Evolutionary conservation across 768 basidiomycete genomes (phyloP).

Genomic region (Panaeolus papilionaceus): DNA sequence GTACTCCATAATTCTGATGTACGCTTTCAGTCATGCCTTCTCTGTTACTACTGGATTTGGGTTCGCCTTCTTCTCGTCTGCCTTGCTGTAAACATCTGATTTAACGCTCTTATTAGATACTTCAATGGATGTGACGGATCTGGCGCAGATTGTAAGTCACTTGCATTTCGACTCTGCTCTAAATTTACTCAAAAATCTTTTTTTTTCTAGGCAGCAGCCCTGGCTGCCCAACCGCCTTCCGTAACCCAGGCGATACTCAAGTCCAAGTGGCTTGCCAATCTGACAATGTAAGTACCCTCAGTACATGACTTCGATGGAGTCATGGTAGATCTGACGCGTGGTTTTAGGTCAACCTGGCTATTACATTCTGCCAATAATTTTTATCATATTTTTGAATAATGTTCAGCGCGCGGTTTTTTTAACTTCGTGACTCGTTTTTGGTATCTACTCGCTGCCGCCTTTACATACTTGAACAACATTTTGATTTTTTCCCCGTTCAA

Average conservation of each 20-base stretch:
- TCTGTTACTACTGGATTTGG: conserved; percentile 16
- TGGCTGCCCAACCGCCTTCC: conserved; percentile 39
- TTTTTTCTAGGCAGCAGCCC: conserved; percentile 32
- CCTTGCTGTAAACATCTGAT: not conserved
- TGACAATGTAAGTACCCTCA: conserved; percentile 32
- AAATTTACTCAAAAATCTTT: conserved; percentile 19
- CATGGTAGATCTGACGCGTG: not conserved
- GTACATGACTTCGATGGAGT: not conserved
- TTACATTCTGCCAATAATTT: not conserved
- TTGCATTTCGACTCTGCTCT: not conserved
- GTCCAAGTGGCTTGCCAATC: conserved; percentile 41
- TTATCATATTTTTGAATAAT: not conserved
- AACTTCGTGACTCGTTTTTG: too few relatives aligned
- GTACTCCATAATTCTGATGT: not conserved
- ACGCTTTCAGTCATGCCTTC: conserved; percentile 4
- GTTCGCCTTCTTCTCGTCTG: not conserved
- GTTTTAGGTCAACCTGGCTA: conserved; percentile 1
- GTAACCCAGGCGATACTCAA: conserved; percentile 30
- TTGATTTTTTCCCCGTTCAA: too few relatives aligned
- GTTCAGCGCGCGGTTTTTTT: too few relatives aligned
- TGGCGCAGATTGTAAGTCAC: conserved; percentile 16
- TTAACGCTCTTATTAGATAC: not conserved
- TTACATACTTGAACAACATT: too few relatives aligned
- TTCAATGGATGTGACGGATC: conserved; percentile 6
- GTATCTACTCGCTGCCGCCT: too few relatives aligned